A percentile compares a stretch with the other conserved stretches of the same genome.
Conservation (phyloP, 192 early-diverging fungal genomes). For the Backusella parvicylindrica region DNA sequence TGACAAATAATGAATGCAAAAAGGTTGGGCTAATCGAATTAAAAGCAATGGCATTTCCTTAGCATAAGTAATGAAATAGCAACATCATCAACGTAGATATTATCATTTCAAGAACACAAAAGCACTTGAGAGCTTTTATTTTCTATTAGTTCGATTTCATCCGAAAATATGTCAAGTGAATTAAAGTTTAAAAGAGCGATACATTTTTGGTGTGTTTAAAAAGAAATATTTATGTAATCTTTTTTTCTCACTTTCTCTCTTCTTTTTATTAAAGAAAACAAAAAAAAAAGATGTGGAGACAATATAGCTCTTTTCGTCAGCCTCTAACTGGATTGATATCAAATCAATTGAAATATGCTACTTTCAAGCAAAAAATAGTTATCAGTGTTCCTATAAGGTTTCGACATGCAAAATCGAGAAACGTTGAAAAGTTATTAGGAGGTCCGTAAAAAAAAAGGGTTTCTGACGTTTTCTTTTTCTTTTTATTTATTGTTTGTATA, state of each 20-base stretch:
- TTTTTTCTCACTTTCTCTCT: neutral
- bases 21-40: neutral
- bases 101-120: neutral
- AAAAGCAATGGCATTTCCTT: neutral
- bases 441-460: neutral
- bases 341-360: neutral
- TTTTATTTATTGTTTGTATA: neutral
- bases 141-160: neutral
- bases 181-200: neutral
- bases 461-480: neutral
- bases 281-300: neutral
- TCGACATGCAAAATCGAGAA: neutral
- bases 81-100: neutral
- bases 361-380: neutral
- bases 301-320: neutral
- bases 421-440: neutral
- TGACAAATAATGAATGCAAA: neutral
- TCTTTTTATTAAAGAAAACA: neutral
- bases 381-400: neutral
- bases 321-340: neutral
- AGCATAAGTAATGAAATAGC: neutral
- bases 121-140: neutral
- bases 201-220: neutral
- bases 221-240: neutral
- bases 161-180: neutral